Evolutionary conservation across 257 asterid species (phyloP).

Genomic region (Echium plantagineum): DNA sequence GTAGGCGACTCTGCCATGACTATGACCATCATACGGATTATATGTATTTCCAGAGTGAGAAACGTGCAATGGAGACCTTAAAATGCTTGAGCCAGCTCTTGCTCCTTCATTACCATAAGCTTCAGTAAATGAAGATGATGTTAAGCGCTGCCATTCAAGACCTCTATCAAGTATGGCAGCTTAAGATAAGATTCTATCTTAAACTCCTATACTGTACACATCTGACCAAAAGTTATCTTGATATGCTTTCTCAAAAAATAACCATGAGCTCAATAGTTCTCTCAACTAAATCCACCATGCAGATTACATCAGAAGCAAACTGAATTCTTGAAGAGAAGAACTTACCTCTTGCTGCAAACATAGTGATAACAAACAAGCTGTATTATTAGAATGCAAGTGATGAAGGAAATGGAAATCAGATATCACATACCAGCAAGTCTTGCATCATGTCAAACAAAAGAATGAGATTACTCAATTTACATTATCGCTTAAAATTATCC

Average conservation of each 20-base stretch:
- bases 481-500: constrained; percentile 3
- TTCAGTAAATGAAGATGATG: constrained; percentile 89
- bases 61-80: constrained; percentile 73
- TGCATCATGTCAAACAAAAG: constrained; percentile 6
- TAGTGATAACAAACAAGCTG: constrained; percentile 24
- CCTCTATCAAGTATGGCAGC: constrained; percentile 70
- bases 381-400: constrained; percentile 14
- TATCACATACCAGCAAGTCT: neutral
- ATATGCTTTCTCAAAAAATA: constrained; percentile 50
- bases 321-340: constrained; percentile 71
- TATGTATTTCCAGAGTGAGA: constrained; percentile 38
- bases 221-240: constrained; percentile 56
- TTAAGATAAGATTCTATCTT: constrained; percentile 66
- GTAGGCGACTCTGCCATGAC: constrained; percentile 55
- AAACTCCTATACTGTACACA: constrained; percentile 54
- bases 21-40: constrained; percentile 50
- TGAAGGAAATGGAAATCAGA: neutral
- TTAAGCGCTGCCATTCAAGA: constrained; percentile 70
- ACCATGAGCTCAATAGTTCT: constrained; percentile 44
- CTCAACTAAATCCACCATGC: constrained; percentile 74
- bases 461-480: constrained; percentile 6
- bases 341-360: constrained; percentile 99
- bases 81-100: constrained; percentile 69
- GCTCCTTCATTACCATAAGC: constrained; percentile 95
- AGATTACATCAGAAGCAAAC: constrained; percentile 71